These are phyloP conservation scores for Hypoxylon rickii DNA, from an alignment of 495 filamentous ascomycete genomes.

Conservation along the genomic window DNA sequence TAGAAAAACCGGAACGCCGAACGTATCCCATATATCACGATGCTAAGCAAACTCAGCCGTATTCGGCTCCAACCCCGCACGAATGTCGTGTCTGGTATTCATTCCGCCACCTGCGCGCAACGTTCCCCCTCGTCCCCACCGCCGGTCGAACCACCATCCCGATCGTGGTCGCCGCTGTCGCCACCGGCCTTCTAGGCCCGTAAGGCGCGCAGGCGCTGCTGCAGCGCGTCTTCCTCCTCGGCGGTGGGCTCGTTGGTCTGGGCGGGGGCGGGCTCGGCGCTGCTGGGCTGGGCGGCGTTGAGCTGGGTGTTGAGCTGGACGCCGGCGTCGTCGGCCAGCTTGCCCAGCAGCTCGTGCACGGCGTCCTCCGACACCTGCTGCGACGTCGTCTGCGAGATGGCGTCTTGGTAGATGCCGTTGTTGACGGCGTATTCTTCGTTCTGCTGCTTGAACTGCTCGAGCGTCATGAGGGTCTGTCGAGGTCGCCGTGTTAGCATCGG, in stretches of 20 bases:
- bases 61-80: neutral
- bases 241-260: constrained; percentile 58
- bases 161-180: neutral
- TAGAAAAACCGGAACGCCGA: constrained; percentile 24
- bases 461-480: constrained; percentile 54
- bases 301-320: constrained; percentile 74
- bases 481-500: constrained; percentile 36
- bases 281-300: constrained; percentile 61
- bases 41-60: constrained; percentile 21
- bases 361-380: constrained; percentile 80
- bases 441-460: constrained; percentile 81
- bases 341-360: constrained; percentile 76
- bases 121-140: neutral
- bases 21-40: constrained; percentile 20
- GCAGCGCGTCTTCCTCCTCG: constrained; percentile 66
- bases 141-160: neutral
- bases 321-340: constrained; percentile 83
- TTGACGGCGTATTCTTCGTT: constrained; percentile 85
- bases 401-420: constrained; percentile 83
- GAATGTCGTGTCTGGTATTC: neutral
- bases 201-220: constrained; percentile 61
- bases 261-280: constrained; percentile 52
- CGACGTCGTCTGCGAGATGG: constrained; percentile 73
- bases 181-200: constrained; percentile 42
- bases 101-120: neutral